Conservation (phyloP, 164 flowering plant species). For the Nymphaea colorata region DNA sequence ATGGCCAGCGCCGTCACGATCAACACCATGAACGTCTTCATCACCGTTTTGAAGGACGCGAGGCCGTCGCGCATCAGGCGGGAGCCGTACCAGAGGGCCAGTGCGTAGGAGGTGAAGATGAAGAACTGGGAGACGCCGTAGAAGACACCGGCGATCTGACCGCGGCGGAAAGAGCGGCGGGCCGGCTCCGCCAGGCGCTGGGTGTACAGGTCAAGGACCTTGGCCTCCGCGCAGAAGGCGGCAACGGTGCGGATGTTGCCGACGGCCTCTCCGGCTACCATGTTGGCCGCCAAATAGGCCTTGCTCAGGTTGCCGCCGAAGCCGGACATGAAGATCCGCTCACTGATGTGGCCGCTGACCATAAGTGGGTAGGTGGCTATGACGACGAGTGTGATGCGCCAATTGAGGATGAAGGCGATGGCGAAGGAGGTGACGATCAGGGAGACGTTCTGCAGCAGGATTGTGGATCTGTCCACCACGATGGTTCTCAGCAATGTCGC, state of each 20-base stretch:
- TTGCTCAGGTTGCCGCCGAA: constrained; percentile 57
- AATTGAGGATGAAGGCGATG: constrained; percentile 46
- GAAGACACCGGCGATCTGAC: constrained; percentile 64
- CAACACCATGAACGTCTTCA: constrained; percentile 63
- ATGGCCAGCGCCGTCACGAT: constrained; percentile 49
- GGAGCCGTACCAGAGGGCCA: constrained; percentile 77
- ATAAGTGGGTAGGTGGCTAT: constrained; percentile 61
- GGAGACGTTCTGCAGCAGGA: constrained; percentile 56
- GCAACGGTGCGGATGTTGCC: constrained; percentile 66
- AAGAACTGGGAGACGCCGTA: constrained; percentile 57
- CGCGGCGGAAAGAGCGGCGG: constrained; percentile 40
- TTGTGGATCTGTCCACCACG: constrained; percentile 59
- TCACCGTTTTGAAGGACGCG: constrained; percentile 49
- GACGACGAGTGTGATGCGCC: constrained; percentile 61
- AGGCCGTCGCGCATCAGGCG: constrained; percentile 29
- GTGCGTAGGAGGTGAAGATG: constrained; percentile 50
- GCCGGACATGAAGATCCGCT: constrained; percentile 67
- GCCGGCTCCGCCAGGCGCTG: constrained; percentile 32
- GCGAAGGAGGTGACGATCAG: constrained; percentile 53
- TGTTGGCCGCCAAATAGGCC: constrained; percentile 41
- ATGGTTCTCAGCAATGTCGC: constrained; percentile 58
- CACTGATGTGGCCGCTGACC: constrained; percentile 50
- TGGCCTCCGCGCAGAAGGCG: constrained; percentile 62
- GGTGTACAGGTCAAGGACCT: constrained; percentile 29
- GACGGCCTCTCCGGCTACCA: constrained; percentile 71